Evolutionary conservation across 1,139 yeast genomes (phyloP), one percentile per base, ranked within the genome.

Genomic region (Saccharomycopsis crataegensis): DNA sequence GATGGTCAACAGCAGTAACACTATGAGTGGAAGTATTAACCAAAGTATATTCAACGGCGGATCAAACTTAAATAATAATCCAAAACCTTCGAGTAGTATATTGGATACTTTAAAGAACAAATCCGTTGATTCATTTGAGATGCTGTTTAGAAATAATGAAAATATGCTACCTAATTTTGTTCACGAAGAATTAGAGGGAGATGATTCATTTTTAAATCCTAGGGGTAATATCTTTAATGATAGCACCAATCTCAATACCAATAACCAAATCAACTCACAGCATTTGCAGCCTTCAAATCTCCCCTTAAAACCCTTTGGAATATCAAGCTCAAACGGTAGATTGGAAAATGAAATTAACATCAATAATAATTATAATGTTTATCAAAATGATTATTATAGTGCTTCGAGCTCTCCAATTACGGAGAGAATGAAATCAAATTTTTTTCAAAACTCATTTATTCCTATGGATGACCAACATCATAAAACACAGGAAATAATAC

Each of bases 121-220:
- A 31, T 49, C 52, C 6, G 28, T 52, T 2, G 55, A 52, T 6
- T 52, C 55, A 14, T 48, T 49, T 8, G 55, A 48, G 11, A 17
- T 33, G 47, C 17, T 32, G 11, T 42, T 42, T 36, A 28, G 22
- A 32, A 49, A 33, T 28, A 31, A 37, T 12, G 43, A 43, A n/a
- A 41, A 49, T 43, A 8, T 43, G 28, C 11, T 43, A 9, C 48
- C 48, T 8, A 43, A 49, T 17, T 49, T 49, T 43, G 16, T 43
- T 11, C 33, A 43, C 28, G 33, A 49, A 9, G 51, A 49, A 8
- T 32, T 22, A 22, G 28, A 22, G 28, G 28, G 28, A 22, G 28
- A 22, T 22, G 41, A 46, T 32, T 3, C 16, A 48, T 44, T 32
- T 44, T 16, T 8, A 12, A 11, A 43, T 17, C 12, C 12, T 16